phyloP scores from a whole-genome alignment of 1,139 yeast genomes.

The Eremothecium gossypii region DNA sequence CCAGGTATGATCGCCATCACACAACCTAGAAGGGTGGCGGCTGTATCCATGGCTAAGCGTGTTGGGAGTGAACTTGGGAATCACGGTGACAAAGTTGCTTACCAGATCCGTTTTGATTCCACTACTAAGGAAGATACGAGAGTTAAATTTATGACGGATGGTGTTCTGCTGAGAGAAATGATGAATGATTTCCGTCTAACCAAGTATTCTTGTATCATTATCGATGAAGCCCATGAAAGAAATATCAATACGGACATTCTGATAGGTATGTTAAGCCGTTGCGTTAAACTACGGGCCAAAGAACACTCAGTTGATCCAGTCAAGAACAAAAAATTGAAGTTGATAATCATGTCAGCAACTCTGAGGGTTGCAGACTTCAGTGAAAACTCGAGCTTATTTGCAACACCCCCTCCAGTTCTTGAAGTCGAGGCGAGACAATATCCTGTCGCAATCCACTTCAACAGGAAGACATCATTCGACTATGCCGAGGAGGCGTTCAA shows the following conservation, averaged over 20 bases:
- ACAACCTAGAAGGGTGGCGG: constrained; percentile 97
- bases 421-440: constrained; percentile 92
- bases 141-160: constrained; percentile 96
- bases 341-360: constrained; percentile 91
- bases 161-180: constrained; percentile 88
- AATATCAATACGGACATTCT: constrained; percentile 91
- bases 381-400: constrained; percentile 63
- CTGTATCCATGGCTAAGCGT: constrained; percentile 93
- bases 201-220: constrained; percentile 76
- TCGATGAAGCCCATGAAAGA: constrained; percentile 98
- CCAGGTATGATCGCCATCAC: constrained; percentile 96
- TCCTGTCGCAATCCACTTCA: constrained; percentile 90
- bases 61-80: constrained; percentile 77
- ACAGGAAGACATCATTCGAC: constrained; percentile 63
- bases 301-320: constrained; percentile 40
- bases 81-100: constrained; percentile 68
- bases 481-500: constrained; percentile 81
- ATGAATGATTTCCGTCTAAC: constrained; percentile 72
- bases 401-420: constrained; percentile 77
- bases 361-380: constrained; percentile 87
- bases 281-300: constrained; percentile 64
- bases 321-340: constrained; percentile 49
- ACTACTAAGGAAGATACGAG: constrained; percentile 62
- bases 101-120: constrained; percentile 87
- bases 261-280: constrained; percentile 88